Evolutionary conservation across 1,139 yeast genomes (phyloP).

Genomic region (Suhomyces kunorum): DNA sequence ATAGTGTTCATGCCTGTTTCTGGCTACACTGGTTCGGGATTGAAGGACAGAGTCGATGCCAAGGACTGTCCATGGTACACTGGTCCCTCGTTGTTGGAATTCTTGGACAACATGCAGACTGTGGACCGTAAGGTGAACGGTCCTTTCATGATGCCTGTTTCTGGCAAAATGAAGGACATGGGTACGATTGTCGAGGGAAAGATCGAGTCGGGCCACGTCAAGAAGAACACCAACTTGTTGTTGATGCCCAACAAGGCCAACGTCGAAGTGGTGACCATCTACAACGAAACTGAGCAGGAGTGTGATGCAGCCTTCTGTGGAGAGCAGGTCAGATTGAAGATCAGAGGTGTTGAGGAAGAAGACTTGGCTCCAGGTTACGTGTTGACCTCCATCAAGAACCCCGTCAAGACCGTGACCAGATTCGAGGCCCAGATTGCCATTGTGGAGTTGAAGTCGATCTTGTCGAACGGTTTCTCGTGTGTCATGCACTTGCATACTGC

Average conservation of each 20-base stretch:
- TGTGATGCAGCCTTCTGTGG: slow-evolving; percentile 90
- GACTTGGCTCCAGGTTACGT: slow-evolving; percentile 92
- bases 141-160: slow-evolving; percentile 95
- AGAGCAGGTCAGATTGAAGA: slow-evolving; percentile 91
- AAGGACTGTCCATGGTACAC: slow-evolving; percentile 87
- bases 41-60: slow-evolving; percentile 77
- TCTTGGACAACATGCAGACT: slow-evolving; percentile 77
- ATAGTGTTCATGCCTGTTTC: slow-evolving; percentile 94
- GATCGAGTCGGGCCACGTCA: slow-evolving; percentile 91
- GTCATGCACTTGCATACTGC: slow-evolving; percentile 99
- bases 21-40: slow-evolving; percentile 96
- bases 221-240: slow-evolving; percentile 71
- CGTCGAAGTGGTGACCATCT: slow-evolving; percentile 84
- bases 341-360: slow-evolving; percentile 97
- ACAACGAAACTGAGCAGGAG: slow-evolving; percentile 94
- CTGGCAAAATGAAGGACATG: slow-evolving; percentile 92
- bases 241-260: slow-evolving; percentile 89
- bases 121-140: slow-evolving; percentile 86
- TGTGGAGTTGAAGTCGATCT: slow-evolving; percentile 90
- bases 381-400: slow-evolving; percentile 78
- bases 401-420: slow-evolving; percentile 85
- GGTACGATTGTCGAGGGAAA: slow-evolving; percentile 98
- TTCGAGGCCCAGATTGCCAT: slow-evolving; percentile 97
- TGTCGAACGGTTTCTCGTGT: slow-evolving; percentile 95
- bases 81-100: slow-evolving; percentile 91